Percentiles rank a stretch among this genome's conserved stretches.
Evolutionary conservation across 148 eudicot genomes (phyloP).

Genomic region (Rhododendron williamsianum): DNA sequence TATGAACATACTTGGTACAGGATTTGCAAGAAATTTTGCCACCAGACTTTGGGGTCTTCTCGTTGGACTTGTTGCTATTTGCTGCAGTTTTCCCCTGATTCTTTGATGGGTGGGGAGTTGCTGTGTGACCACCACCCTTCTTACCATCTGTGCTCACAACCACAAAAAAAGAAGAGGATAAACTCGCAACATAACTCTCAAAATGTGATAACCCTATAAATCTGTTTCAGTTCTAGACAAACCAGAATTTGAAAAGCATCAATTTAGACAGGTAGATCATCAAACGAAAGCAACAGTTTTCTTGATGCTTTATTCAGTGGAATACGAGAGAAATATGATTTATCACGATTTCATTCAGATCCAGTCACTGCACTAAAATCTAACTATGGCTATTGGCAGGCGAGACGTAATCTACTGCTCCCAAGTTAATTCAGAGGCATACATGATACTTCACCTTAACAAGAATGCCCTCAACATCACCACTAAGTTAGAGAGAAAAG

Average conservation of each 20-base stretch:
- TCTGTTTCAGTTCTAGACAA: not conserved
- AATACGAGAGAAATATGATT: not conserved
- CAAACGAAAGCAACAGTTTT: not conserved
- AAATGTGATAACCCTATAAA: not conserved
- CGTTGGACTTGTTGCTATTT: constrained; percentile 24
- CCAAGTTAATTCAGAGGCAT: not conserved
- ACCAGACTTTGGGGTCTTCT: constrained; percentile 43
- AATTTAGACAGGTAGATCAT: not conserved
- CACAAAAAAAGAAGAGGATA: not conserved
- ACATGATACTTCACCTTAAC: not conserved
- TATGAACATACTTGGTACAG: constrained; percentile 36
- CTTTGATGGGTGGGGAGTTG: constrained; percentile 51
- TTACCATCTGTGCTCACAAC: constrained; percentile 22
- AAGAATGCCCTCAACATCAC: not conserved
- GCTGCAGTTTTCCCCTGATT: constrained; percentile 38
- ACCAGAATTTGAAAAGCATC: not conserved
- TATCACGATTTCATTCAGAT: not conserved
- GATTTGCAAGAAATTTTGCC: constrained; percentile 30
- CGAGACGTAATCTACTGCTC: not conserved
- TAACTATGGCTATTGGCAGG: not conserved
- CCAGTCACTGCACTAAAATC: not conserved
- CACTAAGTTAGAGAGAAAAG: not conserved
- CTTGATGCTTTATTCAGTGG: not conserved
- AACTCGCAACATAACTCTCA: not conserved
- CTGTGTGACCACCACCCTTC: constrained; percentile 41